Evolutionary conservation across 176 grass and related monocot genomes (phyloP).

Genomic region (Bonia amplexicaulis): DNA sequence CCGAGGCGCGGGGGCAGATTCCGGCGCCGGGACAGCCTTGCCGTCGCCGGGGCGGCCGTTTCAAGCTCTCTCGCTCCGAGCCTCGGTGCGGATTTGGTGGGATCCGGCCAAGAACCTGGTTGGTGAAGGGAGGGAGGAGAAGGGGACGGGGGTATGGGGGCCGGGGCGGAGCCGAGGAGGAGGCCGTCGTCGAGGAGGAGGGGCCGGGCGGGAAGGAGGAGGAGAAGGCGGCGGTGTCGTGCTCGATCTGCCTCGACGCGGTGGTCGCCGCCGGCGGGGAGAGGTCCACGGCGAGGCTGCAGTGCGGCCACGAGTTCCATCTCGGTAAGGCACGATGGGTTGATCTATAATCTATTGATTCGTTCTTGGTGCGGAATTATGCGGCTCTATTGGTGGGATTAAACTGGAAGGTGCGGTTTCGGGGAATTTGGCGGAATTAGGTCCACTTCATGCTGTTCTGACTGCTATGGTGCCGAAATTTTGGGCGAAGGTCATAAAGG

Average conservation of each 20-base stretch:
- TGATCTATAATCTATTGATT: slow-evolving; percentile 18
- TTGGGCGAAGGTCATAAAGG: not conserved
- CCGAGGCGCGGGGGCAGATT: slow-evolving; percentile 11
- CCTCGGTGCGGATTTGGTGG: slow-evolving; percentile 8
- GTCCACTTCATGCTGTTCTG: not conserved
- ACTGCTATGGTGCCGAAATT: not conserved
- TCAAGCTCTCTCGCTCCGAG: not conserved
- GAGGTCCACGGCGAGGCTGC: slow-evolving; percentile 77
- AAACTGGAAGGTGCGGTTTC: not conserved
- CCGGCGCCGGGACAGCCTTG: slow-evolving; percentile 8
- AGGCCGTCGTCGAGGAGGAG: not conserved
- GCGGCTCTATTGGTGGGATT: not conserved
- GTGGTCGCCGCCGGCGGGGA: slow-evolving; percentile 51
- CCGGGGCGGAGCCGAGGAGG: slow-evolving; percentile 30
- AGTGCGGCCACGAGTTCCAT: slow-evolving; percentile 96
- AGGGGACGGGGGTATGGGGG: slow-evolving; percentile 25
- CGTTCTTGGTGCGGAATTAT: not conserved
- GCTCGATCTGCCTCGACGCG: slow-evolving; percentile 90
- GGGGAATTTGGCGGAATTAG: not conserved
- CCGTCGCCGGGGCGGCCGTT: slow-evolving; percentile 20
- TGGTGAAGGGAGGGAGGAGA: slow-evolving; percentile 7
- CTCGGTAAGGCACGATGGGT: slow-evolving; percentile 35
- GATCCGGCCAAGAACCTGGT: slow-evolving; percentile 39
- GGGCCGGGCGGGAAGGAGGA: not conserved
- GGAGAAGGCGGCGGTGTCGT: slow-evolving; percentile 38